Evolutionary conservation across 805 yeast species (phyloP).

Genomic region (Cephaloascus fragrans): DNA sequence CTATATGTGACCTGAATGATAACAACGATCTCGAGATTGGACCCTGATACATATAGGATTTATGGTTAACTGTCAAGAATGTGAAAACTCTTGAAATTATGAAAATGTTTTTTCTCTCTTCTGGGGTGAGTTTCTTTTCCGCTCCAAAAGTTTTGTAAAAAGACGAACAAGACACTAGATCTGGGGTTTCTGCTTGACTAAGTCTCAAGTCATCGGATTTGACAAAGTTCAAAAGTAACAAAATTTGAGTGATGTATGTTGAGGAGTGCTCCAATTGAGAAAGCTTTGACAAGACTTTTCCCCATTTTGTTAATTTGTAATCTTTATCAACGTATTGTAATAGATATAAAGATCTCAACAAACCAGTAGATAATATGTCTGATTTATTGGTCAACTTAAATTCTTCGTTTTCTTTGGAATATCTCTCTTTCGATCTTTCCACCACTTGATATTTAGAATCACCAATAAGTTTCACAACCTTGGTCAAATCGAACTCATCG

Average conservation of each 20-base stretch:
- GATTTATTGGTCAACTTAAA: conserved; percentile 28
- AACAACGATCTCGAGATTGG: conserved; percentile 62
- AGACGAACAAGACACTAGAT: conserved; percentile 1
- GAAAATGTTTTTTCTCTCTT: conserved; percentile 24
- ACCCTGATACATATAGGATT: conserved; percentile 49
- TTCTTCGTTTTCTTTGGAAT: conserved; percentile 9
- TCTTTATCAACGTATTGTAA: conserved; percentile 37
- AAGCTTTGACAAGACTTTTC: conserved; percentile 32
- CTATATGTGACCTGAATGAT: conserved; percentile 56
- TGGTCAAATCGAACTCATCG: conserved; percentile 13
- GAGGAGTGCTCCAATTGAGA: conserved; percentile 14
- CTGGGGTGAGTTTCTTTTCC: too few species aligned
- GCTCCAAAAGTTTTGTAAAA: too few species aligned
- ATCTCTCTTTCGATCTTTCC: not conserved
- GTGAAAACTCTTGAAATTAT: conserved; percentile 28
- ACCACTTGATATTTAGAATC: not conserved
- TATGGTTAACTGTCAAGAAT: conserved; percentile 28
- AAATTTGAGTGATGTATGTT: too few species aligned
- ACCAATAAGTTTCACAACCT: conserved; percentile 12
- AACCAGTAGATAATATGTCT: conserved; percentile 49
- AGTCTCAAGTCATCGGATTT: not conserved
- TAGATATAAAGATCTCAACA: conserved; percentile 43
- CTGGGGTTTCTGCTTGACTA: not conserved
- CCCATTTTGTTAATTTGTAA: conserved; percentile 40
- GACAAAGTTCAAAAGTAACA: not conserved